Evolutionary conservation across 495 filamentous ascomycete species (phyloP).

Genomic region (Xylaria castorea): DNA sequence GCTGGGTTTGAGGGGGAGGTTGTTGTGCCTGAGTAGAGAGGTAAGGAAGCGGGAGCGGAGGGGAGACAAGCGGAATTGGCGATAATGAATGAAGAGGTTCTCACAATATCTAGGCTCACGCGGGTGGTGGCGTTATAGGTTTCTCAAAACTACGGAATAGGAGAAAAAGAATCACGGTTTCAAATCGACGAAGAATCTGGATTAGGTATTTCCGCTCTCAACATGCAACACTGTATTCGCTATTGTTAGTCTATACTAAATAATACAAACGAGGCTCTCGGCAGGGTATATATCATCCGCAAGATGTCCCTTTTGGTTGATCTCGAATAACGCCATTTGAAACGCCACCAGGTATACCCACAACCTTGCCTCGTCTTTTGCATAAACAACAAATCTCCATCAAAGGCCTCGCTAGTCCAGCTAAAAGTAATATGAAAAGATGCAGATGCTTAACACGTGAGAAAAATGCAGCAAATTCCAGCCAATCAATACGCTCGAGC

Average conservation of each 20-base stretch:
- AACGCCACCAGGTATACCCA: not conserved
- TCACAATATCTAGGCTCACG: not conserved
- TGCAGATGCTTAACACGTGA: too few relatives aligned
- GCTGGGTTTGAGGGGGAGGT: slow-evolving; percentile 25
- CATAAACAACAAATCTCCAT: not conserved
- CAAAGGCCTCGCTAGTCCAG: not conserved
- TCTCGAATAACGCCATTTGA: not conserved
- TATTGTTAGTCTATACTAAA: not conserved
- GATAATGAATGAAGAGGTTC: not conserved
- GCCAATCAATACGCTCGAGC: too few relatives aligned
- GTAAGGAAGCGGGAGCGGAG: not conserved
- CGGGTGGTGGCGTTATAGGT: not conserved
- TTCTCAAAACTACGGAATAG: not conserved
- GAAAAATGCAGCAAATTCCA: too few relatives aligned
- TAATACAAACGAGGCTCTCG: not conserved
- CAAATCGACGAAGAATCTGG: not conserved
- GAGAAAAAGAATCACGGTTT: not conserved
- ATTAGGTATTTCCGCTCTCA: not conserved
- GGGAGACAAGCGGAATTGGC: not conserved
- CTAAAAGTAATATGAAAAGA: not conserved
- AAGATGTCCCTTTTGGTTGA: not conserved
- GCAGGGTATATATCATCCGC: not conserved
- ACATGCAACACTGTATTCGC: not conserved
- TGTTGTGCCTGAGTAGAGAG: slow-evolving; percentile 1
- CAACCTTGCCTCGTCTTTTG: not conserved